Base-by-base conservation (phyloP, 2,329 filamentous ascomycete species). In the Allantophomopsis cytisporea region DNA sequence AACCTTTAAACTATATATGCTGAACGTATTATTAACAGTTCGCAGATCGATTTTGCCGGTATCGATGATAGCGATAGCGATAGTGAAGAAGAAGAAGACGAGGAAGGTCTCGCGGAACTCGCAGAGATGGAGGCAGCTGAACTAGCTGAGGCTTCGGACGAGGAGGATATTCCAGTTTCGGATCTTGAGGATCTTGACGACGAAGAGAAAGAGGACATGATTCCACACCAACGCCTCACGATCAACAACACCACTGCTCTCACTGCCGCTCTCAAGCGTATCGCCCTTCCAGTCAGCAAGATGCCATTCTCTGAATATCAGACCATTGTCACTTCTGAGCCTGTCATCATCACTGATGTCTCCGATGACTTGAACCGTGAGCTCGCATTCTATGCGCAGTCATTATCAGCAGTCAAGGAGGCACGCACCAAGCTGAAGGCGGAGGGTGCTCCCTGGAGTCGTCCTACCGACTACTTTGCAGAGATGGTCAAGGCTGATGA, bases 401-500 rank as follows among this genome's bases (percentile, higher is more conserved):
- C 82, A 36, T 74, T 94, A 31, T 77, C 83, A 30, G 86, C 86
- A 1, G 86, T 81, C 4, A 74, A 79, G 47, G 65, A 75, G 43
- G 91, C 76, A 2, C 81, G 89, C 41, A 60, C 65, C n/a, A 65
- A 79, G 45, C 70, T 98, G 17, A 81, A 83, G 55, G 79, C 81
- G 46, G 89, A 95, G 60, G 81, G 81, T 7, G 72, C 89, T 1
- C 75, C 83, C 6, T 98, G 98, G 63, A 81, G 85, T 20, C 75
- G 91, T 8, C 91, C 91, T 3, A 80, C 76, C 41, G 91, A 98
- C 64, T 98, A 94, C 65, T 98, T 98, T 53, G 91, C 91, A 35
- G 91, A 98, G 69, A 98, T 96, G 88, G 80, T 95, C 54, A 96
- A 96, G 75, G 85, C 81, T 54, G 91, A 98, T 58, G 89, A 93